phyloP scores from a whole-genome alignment of 805 yeast genomes.

The Cyberlindnera subsufficiens region DNA sequence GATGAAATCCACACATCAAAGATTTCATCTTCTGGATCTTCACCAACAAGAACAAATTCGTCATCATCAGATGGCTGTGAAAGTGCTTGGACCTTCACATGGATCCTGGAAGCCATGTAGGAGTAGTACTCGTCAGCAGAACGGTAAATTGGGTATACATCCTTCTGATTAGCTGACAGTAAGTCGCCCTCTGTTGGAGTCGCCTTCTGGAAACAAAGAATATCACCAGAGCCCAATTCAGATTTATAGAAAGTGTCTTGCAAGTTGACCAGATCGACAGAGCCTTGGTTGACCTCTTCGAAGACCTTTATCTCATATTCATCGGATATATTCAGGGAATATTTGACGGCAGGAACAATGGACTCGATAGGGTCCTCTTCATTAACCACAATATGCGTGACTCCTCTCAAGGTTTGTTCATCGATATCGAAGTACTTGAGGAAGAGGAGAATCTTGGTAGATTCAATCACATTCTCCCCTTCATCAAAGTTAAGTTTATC shows the following conservation, averaged over 20 bases:
- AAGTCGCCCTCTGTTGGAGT: slow-evolving; percentile 19
- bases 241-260: slow-evolving; percentile 42
- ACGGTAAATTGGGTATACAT: slow-evolving; percentile 28
- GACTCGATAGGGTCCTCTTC: slow-evolving; percentile 39
- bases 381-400: slow-evolving; percentile 51
- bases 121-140: slow-evolving; percentile 42
- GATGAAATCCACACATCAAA: slow-evolving; percentile 69
- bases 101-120: slow-evolving; percentile 55
- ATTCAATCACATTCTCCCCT: slow-evolving; percentile 18
- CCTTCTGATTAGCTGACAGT: slow-evolving; percentile 2
- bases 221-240: slow-evolving; percentile 67
- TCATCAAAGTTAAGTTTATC: slow-evolving; percentile 9
- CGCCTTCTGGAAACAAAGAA: slow-evolving; percentile 30
- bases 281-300: slow-evolving; percentile 59
- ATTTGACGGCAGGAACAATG: slow-evolving; percentile 35
- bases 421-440: slow-evolving; percentile 63
- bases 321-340: slow-evolving; percentile 33
- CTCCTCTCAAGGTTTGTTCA: slow-evolving; percentile 52
- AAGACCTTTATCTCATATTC: slow-evolving; percentile 32
- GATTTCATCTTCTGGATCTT: slow-evolving; percentile 12
- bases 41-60: slow-evolving; percentile 39
- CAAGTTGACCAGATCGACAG: slow-evolving; percentile 36
- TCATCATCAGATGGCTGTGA: slow-evolving; percentile 37
- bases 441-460: slow-evolving; percentile 33
- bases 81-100: slow-evolving; percentile 45